Conservation (phyloP, 2,329 filamentous ascomycete species). For the Claviceps citrina region DNA sequence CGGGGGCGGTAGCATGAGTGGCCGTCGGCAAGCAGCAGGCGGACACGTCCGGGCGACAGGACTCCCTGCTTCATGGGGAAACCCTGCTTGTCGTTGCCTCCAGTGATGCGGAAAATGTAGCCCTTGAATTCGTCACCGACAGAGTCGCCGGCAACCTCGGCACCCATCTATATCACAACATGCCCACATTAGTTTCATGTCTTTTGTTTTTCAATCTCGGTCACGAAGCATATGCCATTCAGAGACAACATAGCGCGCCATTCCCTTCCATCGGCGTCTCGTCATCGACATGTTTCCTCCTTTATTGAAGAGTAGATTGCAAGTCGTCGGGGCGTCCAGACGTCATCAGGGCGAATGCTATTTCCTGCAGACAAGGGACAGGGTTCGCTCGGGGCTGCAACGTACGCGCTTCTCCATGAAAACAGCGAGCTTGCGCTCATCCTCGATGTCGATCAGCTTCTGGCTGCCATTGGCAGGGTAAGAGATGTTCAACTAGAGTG, state of each 20-base stretch:
- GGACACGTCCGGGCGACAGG: slow-evolving; percentile 96
- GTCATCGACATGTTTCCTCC: background rate
- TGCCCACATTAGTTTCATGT: slow-evolving; percentile 17
- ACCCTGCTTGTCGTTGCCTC: slow-evolving; percentile 99
- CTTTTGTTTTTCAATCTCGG: background rate
- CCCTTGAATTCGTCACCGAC: slow-evolving; percentile 99
- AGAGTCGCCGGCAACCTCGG: slow-evolving; percentile 83
- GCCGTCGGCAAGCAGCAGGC: slow-evolving; percentile 85
- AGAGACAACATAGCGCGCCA: background rate
- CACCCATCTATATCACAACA: slow-evolving; percentile 51
- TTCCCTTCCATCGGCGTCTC: background rate
- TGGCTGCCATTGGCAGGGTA: slow-evolving; percentile 99
- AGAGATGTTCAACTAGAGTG: slow-evolving; percentile 47
- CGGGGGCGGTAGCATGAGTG: slow-evolving; percentile 99
- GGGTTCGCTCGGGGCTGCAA: slow-evolving; percentile 13
- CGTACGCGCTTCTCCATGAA: slow-evolving; percentile 96
- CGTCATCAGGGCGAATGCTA: background rate
- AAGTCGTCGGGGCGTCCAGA: background rate
- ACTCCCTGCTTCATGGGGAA: slow-evolving; percentile 99
- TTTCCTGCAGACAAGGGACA: background rate
- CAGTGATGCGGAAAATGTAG: slow-evolving; percentile 98
- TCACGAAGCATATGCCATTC: background rate
- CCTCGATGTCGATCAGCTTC: slow-evolving; percentile 97
- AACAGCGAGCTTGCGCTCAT: slow-evolving; percentile 97
- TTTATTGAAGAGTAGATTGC: background rate